Percentiles rank a stretch among this genome's conserved stretches.
Evolutionary conservation across 768 basidiomycete species (phyloP).

Genomic region (Leccinum boreale): DNA sequence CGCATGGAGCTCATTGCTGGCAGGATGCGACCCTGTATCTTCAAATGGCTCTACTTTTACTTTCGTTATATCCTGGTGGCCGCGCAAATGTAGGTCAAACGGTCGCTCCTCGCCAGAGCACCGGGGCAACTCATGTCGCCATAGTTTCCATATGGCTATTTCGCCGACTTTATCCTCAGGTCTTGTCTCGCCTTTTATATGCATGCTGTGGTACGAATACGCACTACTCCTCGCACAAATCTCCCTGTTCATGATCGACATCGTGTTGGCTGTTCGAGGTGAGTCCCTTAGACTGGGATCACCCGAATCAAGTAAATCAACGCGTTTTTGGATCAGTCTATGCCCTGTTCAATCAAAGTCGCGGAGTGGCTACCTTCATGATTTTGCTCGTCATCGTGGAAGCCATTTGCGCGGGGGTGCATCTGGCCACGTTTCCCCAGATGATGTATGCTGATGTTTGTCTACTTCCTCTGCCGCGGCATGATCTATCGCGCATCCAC

Average conservation of each 20-base stretch:
- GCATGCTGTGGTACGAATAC: slow-evolving; percentile 8
- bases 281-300: background rate
- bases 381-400: slow-evolving; percentile 9
- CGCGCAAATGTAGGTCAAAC: slow-evolving; percentile 8
- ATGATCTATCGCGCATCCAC: background rate
- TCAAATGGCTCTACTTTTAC: slow-evolving; percentile 19
- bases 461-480: slow-evolving; percentile 21
- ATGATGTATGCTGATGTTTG: slow-evolving; percentile 12
- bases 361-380: slow-evolving; percentile 23
- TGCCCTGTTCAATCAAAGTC: slow-evolving; percentile 35
- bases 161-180: slow-evolving; percentile 10
- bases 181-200: slow-evolving; percentile 1
- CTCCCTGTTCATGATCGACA: slow-evolving; percentile 16
- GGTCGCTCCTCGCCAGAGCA: background rate
- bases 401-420: slow-evolving; percentile 10
- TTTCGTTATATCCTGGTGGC: slow-evolving; percentile 15
- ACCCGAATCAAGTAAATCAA: background rate
- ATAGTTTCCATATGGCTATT: slow-evolving; percentile 8
- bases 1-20: background rate
- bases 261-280: slow-evolving; percentile 26
- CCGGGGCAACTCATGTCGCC: background rate
- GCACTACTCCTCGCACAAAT: background rate
- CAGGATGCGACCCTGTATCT: slow-evolving; percentile 10
- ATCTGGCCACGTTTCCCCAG: slow-evolving; percentile 19
- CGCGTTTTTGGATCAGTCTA: slow-evolving; percentile 10